These are phyloP conservation scores for Globisporangium lucens DNA, from an alignment of 352 stramenopile species.

Conservation along the genomic window DNA sequence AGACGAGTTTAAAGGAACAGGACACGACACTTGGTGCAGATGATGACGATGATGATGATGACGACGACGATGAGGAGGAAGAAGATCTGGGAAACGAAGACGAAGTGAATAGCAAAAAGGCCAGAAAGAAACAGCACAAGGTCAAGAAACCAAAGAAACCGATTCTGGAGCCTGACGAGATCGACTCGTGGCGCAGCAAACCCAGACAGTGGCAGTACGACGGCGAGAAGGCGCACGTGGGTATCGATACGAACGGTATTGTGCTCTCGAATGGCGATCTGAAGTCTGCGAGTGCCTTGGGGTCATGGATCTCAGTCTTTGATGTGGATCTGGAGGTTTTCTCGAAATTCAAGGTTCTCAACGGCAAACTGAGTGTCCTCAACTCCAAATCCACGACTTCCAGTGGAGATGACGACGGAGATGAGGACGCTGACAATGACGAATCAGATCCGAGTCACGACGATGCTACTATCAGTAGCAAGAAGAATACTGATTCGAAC, in stretches of 20 bases:
- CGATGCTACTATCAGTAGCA: neutral
- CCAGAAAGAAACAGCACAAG: constrained; percentile 17
- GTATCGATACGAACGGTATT: neutral
- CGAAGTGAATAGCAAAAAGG: constrained; percentile 21
- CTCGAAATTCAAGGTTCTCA: constrained; percentile 8
- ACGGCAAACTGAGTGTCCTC: constrained; percentile 9
- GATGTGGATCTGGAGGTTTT: constrained; percentile 24
- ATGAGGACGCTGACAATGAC: constrained; percentile 3
- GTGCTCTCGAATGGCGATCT: constrained; percentile 7
- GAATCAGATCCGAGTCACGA: neutral
- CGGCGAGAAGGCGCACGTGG: constrained; percentile 41
- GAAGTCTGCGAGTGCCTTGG: constrained; percentile 8
- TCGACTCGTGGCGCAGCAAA: constrained; percentile 23
- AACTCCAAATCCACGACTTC: neutral
- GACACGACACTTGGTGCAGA: constrained; percentile 20
- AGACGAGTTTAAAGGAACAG: constrained; percentile 44
- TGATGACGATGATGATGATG: constrained; percentile 33
- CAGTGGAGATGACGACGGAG: constrained; percentile 26
- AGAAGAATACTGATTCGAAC: neutral
- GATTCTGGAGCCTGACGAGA: constrained; percentile 32
- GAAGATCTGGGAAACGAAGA: constrained; percentile 31
- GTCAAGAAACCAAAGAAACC: constrained; percentile 24
- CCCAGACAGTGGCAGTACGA: constrained; percentile 30
- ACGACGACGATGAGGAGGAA: constrained; percentile 37
- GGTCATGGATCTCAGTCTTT: constrained; percentile 21